Base-by-base conservation (phyloP, 352 stramenopile genomes). In the Pythium graminicola region DNA sequence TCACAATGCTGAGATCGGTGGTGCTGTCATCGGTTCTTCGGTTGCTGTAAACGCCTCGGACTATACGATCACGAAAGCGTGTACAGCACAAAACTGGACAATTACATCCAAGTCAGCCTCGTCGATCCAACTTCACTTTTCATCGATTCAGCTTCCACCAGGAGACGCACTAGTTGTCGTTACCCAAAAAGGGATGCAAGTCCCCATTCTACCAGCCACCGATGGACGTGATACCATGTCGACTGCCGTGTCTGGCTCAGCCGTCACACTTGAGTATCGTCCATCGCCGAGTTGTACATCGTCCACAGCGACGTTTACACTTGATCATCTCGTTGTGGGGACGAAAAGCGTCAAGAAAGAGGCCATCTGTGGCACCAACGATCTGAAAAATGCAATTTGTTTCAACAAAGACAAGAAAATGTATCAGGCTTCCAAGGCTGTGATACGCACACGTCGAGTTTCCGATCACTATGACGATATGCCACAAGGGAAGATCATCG, bases 351-450 rank as follows among this genome's bases (percentile, higher is more conserved):
- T 63, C 19, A 57, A 41, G 7, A 75, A 73, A 22, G 71, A 81
- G 40, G 71, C 59, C 6, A 70, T 81, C 41, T 81, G 71, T 22
- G 72, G 69, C 16, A 57, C 63, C 28, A 67, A 77, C 50, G 76
- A 66, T 19, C 76, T 81, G 71, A 69, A 78, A 59, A 81, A 81
- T 49, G 57, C n/a, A n/a, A n/a, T n/a, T n/a, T n/a, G n/a, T n/a
- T n/a, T 65, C 17, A 66, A 70, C 6, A 35, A 65, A 10, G 64
- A 80, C 28, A 64, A 67, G 31, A 61, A 55, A 29, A 76, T 76
- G 60, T 65, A 74, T 41, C 6, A 41, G 13, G 65, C 63, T 13
- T 64, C 71, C 7, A 69, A 64, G 29, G 69, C 71, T 3, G 71
- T 81, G 17, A 44, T 81, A 43, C 69, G 71, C 13, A 76, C 71